Evolutionary conservation across 495 filamentous ascomycete genomes (phyloP).

Genomic region (Neurospora pannonica): DNA sequence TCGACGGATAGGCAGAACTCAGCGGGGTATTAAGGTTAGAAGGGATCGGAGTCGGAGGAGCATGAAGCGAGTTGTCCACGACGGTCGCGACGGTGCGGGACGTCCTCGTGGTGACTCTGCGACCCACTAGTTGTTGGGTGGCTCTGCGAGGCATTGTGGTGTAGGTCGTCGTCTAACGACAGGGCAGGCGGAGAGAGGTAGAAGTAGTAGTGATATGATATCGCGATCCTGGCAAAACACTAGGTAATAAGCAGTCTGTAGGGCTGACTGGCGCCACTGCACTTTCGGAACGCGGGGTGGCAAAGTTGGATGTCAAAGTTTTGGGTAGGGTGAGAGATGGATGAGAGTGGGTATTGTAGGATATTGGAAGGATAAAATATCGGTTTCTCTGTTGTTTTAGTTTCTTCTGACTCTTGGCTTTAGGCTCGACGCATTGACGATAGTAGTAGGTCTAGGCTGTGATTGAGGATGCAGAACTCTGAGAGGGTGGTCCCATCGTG

Average conservation of each 20-base stretch:
- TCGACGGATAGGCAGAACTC: conserved; percentile 32
- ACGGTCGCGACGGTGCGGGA: conserved; percentile 18
- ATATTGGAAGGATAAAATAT: not conserved
- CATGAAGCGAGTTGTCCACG: not conserved
- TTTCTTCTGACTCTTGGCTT: not conserved
- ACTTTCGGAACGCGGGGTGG: not conserved
- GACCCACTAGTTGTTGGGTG: not conserved
- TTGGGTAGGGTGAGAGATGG: not conserved
- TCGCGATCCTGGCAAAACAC: not conserved
- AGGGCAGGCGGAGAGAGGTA: not conserved
- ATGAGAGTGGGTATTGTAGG: not conserved
- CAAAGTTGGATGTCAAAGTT: not conserved
- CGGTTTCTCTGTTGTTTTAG: conserved; percentile 4
- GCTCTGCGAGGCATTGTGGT: conserved; percentile 25
- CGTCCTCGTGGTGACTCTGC: conserved; percentile 10
- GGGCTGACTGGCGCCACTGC: not conserved
- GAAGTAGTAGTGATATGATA: not conserved
- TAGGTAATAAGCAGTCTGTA: not conserved
- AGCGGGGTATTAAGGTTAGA: conserved; percentile 24
- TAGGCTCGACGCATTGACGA: conserved; percentile 17
- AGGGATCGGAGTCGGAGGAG: conserved; percentile 23
- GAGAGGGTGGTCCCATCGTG: conserved; percentile 44
- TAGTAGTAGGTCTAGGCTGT: conserved; percentile 4
- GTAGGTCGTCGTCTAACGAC: not conserved
- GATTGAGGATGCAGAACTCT: conserved; percentile 16